Conservation (phyloP, 176 grass and related monocot genomes). For the Musa acuminata region DNA sequence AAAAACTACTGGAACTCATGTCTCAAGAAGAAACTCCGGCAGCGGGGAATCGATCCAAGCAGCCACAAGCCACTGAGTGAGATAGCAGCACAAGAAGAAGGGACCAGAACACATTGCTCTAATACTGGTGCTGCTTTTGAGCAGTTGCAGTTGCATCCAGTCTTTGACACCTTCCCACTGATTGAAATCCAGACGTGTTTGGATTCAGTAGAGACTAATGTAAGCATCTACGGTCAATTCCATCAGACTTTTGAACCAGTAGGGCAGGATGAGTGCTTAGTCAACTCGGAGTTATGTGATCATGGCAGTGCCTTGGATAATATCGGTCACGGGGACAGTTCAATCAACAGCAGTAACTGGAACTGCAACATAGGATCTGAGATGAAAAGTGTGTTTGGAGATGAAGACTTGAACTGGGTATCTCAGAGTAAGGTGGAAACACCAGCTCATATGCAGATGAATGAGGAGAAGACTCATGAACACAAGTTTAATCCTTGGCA, state of each 20-base stretch:
- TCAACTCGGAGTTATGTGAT: background rate
- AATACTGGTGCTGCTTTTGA: background rate
- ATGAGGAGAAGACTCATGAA: conserved; percentile 32
- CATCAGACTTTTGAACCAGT: background rate
- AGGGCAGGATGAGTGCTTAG: background rate
- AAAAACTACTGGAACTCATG: conserved; percentile 73
- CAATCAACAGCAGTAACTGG: background rate
- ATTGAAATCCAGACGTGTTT: background rate
- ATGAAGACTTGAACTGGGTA: conserved; percentile 57
- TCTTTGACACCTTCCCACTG: background rate
- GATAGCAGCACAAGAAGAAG: background rate
- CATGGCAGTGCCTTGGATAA: background rate
- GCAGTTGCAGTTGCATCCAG: background rate
- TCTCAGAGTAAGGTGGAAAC: conserved; percentile 37
- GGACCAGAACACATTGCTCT: background rate
- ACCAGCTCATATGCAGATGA: conserved; percentile 35
- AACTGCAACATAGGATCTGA: background rate
- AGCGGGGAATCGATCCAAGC: conserved; percentile 18
- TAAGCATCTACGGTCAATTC: background rate
- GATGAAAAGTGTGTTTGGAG: conserved; percentile 18
- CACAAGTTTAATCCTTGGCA: conserved; percentile 49
- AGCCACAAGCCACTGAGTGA: conserved; percentile 9
- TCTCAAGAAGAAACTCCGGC: conserved; percentile 42
- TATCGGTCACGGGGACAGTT: background rate
- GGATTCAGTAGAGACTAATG: background rate